Base-by-base conservation (phyloP, 2,329 filamentous ascomycete species). In the Apiospora malaysiana region DNA sequence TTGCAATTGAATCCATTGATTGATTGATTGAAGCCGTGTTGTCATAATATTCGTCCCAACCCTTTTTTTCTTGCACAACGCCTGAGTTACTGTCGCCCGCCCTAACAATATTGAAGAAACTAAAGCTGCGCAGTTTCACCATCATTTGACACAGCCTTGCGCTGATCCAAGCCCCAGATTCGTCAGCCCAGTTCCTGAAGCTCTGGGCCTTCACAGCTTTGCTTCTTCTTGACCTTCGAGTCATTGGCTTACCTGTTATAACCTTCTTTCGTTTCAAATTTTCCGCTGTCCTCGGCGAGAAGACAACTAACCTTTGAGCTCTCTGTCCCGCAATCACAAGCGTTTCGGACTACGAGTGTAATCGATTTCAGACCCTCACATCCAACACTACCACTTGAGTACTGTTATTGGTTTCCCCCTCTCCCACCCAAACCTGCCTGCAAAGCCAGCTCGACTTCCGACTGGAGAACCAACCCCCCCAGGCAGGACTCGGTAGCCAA, bases 401-500 rank as follows among this genome's bases (percentile, higher is more conserved):
- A 27, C 27, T 37, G 51, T 27, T 32, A 18, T 59, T 59, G 51
- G 51, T 59, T 59, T 37, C 10, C 51, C 2, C 51, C 51, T 4
- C 25, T 59, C 51, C 51, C 51, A 18, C 32, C 16, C 51, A 37
- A 21, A 16, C 27, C 7, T 59, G 32, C 51, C 51, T 32, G 51
- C 27, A 59, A 18, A 59, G 27, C 51, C 51, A 59, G 27, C 51
- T 32, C 16, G 49, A 59, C 27, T 37, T 16, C 51, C 51, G 51
- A 59, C 51, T 59, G 51, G 51, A 59, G 27, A 37, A 59, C 27
- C 49, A 32, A 14, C 40, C 49, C 40, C 49, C 12, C 51, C 51
- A 32, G 32, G 32, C 27, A n/a, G 51, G 14, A 59, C 8, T 2
- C 51, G 51, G n/a, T 37, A 59, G 69, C 59, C 71, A 76, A 80